phyloP scores from a whole-genome alignment of 2,329 filamentous ascomycete genomes.

The Aciculosporium take region DNA sequence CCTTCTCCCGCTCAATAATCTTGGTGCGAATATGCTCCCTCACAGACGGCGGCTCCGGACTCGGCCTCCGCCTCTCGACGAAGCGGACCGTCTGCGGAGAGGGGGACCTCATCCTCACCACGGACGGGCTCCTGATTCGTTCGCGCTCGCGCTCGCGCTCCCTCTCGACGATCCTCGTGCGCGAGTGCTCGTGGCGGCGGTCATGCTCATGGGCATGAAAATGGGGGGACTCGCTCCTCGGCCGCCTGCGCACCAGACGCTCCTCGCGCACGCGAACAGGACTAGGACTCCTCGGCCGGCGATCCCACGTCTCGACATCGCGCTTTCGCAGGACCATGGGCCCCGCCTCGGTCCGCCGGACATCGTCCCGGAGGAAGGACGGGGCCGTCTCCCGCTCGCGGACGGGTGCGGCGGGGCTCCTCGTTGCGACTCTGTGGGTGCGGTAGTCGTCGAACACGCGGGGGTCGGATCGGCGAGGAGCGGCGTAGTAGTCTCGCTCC shows the following conservation, averaged over 20 bases:
- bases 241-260: constrained; percentile 27
- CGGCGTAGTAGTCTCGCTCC: constrained; percentile 29
- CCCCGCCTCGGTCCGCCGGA: constrained; percentile 32
- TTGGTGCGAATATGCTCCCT: constrained; percentile 33
- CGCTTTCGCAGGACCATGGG: constrained; percentile 39
- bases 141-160: constrained; percentile 28
- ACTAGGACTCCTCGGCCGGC: constrained; percentile 29
- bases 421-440: constrained; percentile 11
- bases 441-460: constrained; percentile 14
- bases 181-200: constrained; percentile 21
- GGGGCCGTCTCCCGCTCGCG: constrained; percentile 32
- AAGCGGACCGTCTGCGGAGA: constrained; percentile 21
- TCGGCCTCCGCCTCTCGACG: constrained; percentile 23
- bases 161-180: constrained; percentile 24
- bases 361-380: constrained; percentile 37
- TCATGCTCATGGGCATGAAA: constrained; percentile 18
- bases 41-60: constrained; percentile 27
- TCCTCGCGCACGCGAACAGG: constrained; percentile 28
- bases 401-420: constrained; percentile 12
- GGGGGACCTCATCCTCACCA: constrained; percentile 12
- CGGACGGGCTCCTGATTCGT: constrained; percentile 24
- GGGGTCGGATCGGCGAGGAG: constrained; percentile 21
- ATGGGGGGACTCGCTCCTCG: constrained; percentile 27
- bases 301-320: constrained; percentile 41
- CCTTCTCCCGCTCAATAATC: constrained; percentile 33